These are phyloP conservation scores for Novymonas esmeraldas DNA, from an alignment of 208 protist genomes.

Conservation along the genomic window DNA sequence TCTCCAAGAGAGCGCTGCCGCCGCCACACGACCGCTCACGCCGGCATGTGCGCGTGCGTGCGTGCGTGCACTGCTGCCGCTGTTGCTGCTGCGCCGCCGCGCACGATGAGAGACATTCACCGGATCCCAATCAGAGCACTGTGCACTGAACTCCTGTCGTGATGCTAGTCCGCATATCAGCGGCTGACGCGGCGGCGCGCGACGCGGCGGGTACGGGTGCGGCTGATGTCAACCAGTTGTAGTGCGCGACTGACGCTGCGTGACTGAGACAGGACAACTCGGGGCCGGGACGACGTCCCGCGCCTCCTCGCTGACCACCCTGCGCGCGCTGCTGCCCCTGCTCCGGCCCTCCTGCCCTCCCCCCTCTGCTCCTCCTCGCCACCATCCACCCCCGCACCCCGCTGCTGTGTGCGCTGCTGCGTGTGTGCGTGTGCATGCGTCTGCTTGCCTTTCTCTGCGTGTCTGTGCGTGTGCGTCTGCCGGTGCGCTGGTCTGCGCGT, in stretches of 20 bases:
- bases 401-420: too few species aligned
- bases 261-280: too few species aligned
- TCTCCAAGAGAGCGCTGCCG: conserved; percentile 10
- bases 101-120: conserved; percentile 39
- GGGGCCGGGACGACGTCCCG: too few species aligned
- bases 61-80: background rate
- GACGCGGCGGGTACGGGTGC: background rate
- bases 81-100: background rate
- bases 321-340: too few species aligned
- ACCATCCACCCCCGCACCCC: too few species aligned
- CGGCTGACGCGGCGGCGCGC: conserved; percentile 15
- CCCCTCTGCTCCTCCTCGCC: too few species aligned
- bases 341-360: too few species aligned
- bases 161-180: conserved; percentile 31
- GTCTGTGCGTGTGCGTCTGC: too few species aligned
- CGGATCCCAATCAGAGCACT: conserved; percentile 39
- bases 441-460: too few species aligned
- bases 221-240: conserved; percentile 15
- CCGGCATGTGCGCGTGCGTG: background rate
- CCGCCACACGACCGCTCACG: background rate
- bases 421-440: too few species aligned
- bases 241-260: conserved; percentile 31
- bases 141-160: conserved; percentile 32
- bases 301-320: too few species aligned
- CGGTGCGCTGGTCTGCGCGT: too few species aligned